phyloP scores from a whole-genome alignment of 139 green algal species.

The Zygnema cylindricum region DNA sequence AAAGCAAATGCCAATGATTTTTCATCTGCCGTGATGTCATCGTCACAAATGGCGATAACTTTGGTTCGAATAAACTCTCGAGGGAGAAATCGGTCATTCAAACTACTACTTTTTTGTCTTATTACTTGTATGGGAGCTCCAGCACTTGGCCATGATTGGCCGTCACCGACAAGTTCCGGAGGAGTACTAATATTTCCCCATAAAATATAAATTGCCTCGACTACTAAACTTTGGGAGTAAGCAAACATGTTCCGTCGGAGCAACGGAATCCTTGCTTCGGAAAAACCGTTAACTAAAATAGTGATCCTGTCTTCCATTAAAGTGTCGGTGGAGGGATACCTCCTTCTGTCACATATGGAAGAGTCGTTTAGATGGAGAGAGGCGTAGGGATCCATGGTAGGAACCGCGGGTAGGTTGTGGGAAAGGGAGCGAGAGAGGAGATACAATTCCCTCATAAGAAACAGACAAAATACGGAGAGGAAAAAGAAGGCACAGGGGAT shows the following conservation, averaged over 20 bases:
- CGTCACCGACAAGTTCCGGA: background rate
- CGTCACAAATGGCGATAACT: slow-evolving; percentile 52
- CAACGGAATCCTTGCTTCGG: slow-evolving; percentile 36
- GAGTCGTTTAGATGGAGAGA: background rate
- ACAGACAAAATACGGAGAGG: background rate
- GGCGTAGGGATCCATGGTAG: slow-evolving; percentile 9
- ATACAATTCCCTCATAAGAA: background rate
- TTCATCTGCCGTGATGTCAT: slow-evolving; percentile 51
- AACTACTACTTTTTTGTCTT: slow-evolving; percentile 40
- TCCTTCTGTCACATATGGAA: slow-evolving; percentile 27
- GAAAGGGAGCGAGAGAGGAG: background rate
- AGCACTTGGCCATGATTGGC: background rate
- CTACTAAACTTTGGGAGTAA: slow-evolving; percentile 45
- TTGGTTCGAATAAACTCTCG: slow-evolving; percentile 47
- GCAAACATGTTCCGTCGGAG: slow-evolving; percentile 44
- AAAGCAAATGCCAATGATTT: slow-evolving; percentile 39
- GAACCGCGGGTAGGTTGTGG: too few relatives aligned
- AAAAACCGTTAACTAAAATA: slow-evolving; percentile 48
- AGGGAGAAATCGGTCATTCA: slow-evolving; percentile 59
- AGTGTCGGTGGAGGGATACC: slow-evolving; percentile 30
- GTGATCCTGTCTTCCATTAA: slow-evolving; percentile 35
- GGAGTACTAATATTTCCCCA: slow-evolving; percentile 51
- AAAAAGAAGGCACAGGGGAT: background rate
- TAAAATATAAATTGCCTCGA: slow-evolving; percentile 51
- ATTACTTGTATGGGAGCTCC: slow-evolving; percentile 44